Conservation (phyloP, 345 rosid genomes). For the Brassica rapa region DNA sequence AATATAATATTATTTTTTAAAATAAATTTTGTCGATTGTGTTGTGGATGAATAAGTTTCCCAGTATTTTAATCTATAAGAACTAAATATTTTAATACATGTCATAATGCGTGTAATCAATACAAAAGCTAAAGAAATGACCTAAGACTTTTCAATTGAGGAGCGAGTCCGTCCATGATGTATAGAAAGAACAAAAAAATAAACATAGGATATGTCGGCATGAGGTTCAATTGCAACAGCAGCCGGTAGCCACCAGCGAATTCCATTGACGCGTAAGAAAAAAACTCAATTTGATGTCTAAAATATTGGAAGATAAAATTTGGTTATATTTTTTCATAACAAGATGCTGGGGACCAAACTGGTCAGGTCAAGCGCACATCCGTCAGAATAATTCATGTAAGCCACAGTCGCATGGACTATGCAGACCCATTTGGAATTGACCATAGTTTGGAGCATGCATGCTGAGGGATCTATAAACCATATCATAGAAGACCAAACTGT, state of each 20-base stretch:
- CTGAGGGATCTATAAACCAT: background rate
- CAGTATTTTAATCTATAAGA: background rate
- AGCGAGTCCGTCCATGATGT: background rate
- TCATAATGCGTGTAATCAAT: background rate
- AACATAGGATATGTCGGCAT: background rate
- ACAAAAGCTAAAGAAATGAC: background rate
- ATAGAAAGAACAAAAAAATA: background rate
- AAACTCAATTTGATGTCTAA: background rate
- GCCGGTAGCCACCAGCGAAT: background rate
- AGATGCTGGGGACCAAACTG: background rate
- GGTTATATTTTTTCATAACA: background rate
- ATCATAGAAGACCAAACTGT: background rate
- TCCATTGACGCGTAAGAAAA: background rate
- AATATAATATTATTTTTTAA: background rate
- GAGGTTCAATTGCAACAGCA: background rate
- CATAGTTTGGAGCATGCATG: background rate
- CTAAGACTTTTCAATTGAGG: background rate
- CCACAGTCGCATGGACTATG: background rate
- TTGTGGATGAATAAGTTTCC: background rate
- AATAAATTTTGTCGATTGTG: background rate
- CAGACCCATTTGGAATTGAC: background rate
- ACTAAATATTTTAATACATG: background rate
- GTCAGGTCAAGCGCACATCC: constrained; percentile 15
- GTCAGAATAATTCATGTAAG: background rate
- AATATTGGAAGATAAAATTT: background rate